These are phyloP conservation scores for Ophiostoma ips DNA, from an alignment of 2,329 filamentous ascomycete genomes.

Conservation along the genomic window DNA sequence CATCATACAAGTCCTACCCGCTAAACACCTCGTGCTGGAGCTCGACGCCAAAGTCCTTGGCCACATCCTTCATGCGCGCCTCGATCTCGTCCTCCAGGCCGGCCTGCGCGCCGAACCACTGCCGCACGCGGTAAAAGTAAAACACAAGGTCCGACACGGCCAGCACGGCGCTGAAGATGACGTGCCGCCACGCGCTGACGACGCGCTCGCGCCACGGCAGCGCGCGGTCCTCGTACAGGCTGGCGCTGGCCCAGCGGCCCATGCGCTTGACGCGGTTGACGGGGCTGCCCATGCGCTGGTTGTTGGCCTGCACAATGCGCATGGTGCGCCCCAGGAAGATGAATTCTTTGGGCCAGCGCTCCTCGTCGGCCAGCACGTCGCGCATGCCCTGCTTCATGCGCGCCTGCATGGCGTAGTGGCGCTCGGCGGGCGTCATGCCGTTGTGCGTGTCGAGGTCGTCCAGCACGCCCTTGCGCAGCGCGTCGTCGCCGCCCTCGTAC, in stretches of 20 bases:
- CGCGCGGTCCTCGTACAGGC: slow-evolving; percentile 61
- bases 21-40: slow-evolving; percentile 81
- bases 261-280: slow-evolving; percentile 93
- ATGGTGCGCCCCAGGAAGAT: slow-evolving; percentile 87
- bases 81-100: slow-evolving; percentile 96
- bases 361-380: slow-evolving; percentile 67
- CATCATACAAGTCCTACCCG: slow-evolving; percentile 36
- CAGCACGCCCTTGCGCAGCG: slow-evolving; percentile 50
- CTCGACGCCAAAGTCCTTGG: slow-evolving; percentile 83
- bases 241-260: slow-evolving; percentile 74
- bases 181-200: slow-evolving; percentile 58
- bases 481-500: slow-evolving; percentile 70
- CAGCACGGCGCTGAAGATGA: slow-evolving; percentile 70
- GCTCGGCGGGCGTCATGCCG: slow-evolving; percentile 47
- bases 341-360: slow-evolving; percentile 79
- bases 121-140: slow-evolving; percentile 63
- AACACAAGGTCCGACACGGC: slow-evolving; percentile 68
- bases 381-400: slow-evolving; percentile 57
- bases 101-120: slow-evolving; percentile 60
- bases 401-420: slow-evolving; percentile 81
- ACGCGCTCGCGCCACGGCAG: slow-evolving; percentile 48
- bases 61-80: slow-evolving; percentile 71
- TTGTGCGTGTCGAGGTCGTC: slow-evolving; percentile 50
- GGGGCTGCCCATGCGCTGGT: slow-evolving; percentile 77
- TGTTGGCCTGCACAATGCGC: slow-evolving; percentile 86